Evolutionary conservation across 257 asterid species (phyloP).

Genomic region (Asclepias syriaca): DNA sequence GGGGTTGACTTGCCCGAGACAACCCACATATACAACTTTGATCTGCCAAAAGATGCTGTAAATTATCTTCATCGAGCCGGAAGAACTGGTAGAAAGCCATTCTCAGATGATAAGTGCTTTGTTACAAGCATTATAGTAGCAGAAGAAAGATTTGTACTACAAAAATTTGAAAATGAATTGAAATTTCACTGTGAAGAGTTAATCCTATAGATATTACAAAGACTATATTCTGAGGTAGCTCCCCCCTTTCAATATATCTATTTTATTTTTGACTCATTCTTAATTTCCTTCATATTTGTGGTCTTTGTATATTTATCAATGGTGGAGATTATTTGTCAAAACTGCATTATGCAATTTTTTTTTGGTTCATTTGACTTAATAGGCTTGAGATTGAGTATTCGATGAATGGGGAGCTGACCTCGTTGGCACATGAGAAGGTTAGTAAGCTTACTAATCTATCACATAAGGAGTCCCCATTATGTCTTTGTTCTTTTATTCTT

Average conservation of each 20-base stretch:
- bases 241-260: not conserved
- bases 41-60: conserved; percentile 82
- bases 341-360: not conserved
- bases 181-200: conserved; percentile 69
- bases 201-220: conserved; percentile 20
- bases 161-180: conserved; percentile 79
- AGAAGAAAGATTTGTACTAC: conserved; percentile 80
- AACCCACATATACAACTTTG: conserved; percentile 88
- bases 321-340: not conserved
- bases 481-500: not conserved
- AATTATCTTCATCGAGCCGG: conserved; percentile 97
- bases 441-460: not conserved
- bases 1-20: conserved; percentile 92
- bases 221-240: not conserved
- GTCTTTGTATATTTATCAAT: not conserved
- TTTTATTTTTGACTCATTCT: not conserved
- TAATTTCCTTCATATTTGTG: not conserved
- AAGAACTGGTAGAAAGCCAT: conserved; percentile 94
- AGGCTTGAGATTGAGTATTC: not conserved
- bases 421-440: not conserved
- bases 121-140: conserved; percentile 73
- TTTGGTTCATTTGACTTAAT: not conserved
- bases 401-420: conserved; percentile 1
- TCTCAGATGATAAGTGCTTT: conserved; percentile 67
- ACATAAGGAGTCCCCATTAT: not conserved